A percentile compares a stretch with the other conserved stretches of the same genome.
Evolutionary conservation across 352 stramenopile genomes (phyloP).

Genomic region (Globisporangium yorkense): DNA sequence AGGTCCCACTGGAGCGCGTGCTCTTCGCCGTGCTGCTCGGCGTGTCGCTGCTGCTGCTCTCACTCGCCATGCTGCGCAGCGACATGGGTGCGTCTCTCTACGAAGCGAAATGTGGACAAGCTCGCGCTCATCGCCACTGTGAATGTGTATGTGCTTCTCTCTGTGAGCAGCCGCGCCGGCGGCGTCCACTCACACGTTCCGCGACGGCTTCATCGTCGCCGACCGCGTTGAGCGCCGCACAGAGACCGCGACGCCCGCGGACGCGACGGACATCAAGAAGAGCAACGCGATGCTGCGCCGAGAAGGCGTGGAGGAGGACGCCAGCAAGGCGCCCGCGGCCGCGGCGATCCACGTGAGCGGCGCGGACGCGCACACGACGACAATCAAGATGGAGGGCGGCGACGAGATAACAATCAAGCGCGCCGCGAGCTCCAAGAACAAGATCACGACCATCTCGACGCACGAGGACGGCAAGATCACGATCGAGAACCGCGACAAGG

Average conservation of each 20-base stretch:
- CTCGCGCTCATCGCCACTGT: background rate
- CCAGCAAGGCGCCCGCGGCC: background rate
- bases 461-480: constrained; percentile 73
- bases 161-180: constrained; percentile 1
- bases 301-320: background rate
- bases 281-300: background rate
- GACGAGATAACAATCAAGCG: constrained; percentile 81
- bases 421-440: constrained; percentile 42
- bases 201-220: constrained; percentile 71
- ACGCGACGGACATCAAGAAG: constrained; percentile 3
- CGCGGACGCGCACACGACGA: constrained; percentile 43
- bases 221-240: constrained; percentile 34
- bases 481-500: constrained; percentile 44
- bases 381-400: constrained; percentile 67
- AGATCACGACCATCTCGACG: constrained; percentile 63
- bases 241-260: constrained; percentile 16
- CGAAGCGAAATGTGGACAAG: no score
- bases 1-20: constrained; percentile 37
- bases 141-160: background rate
- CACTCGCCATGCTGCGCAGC: constrained; percentile 49
- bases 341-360: constrained; percentile 18
- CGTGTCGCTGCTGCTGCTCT: constrained; percentile 50
- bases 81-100: constrained; percentile 18
- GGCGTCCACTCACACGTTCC: constrained; percentile 43
- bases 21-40: constrained; percentile 49